phyloP scores from a whole-genome alignment of 1,284 basidiomycete species.

The Polyporus tsugae region DNA sequence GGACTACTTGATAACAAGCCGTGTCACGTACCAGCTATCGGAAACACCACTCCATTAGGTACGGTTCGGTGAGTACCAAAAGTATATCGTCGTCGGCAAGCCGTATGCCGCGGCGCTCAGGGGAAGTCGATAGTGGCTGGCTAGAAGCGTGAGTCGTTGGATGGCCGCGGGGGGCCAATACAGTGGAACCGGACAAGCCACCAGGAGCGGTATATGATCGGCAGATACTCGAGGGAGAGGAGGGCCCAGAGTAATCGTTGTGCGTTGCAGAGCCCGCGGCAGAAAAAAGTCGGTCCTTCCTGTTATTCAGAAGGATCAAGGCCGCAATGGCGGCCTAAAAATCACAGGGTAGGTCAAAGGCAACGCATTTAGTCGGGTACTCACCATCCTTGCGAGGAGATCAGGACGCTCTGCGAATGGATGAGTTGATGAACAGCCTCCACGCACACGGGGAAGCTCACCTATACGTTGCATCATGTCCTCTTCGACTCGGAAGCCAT shows the following conservation, averaged over 20 bases:
- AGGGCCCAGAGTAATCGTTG: background rate
- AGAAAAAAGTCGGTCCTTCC: background rate
- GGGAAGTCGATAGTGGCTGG: background rate
- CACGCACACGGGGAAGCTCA: background rate
- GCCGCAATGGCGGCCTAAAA: slow-evolving; percentile 1
- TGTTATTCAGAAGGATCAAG: background rate
- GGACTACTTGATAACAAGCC: background rate
- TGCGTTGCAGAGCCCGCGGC: background rate
- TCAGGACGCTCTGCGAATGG: slow-evolving; percentile 3
- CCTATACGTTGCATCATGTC: background rate
- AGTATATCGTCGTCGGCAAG: background rate
- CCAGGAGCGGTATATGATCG: background rate
- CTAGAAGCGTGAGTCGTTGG: no score
- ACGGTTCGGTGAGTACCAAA: slow-evolving; percentile 2
- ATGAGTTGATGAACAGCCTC: background rate
- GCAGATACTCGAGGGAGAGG: background rate
- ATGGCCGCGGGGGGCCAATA: no score
- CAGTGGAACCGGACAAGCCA: background rate
- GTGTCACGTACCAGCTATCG: background rate
- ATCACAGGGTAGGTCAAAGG: no score
- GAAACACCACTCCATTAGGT: slow-evolving; percentile 6
- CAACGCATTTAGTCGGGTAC: background rate
- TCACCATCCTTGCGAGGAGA: background rate
- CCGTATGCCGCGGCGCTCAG: no score
- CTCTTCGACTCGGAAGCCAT: background rate